A percentile compares a stretch with the other conserved stretches of the same genome.
Evolutionary conservation across 768 basidiomycete species (phyloP).

Genomic region (Amanita molliuscula): DNA sequence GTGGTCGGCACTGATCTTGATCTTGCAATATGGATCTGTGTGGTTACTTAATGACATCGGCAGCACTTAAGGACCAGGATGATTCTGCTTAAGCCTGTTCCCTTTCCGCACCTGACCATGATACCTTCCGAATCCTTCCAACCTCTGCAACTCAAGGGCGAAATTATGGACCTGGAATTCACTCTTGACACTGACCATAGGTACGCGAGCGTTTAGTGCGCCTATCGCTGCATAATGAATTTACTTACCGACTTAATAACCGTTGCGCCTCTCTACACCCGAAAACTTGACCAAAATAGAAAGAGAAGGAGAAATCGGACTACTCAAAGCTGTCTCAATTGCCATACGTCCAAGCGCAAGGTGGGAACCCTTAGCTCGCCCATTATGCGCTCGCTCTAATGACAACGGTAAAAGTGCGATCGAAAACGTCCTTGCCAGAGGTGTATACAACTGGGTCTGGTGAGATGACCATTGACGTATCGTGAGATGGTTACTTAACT

Average conservation of each 20-base stretch:
- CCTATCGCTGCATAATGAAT: constrained; percentile 13
- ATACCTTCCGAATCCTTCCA: constrained; percentile 47
- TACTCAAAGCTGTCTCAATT: constrained; percentile 81
- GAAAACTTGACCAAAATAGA: constrained; percentile 40
- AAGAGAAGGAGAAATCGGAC: constrained; percentile 87
- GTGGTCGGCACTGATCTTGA: constrained; percentile 33
- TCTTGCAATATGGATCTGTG: constrained; percentile 25
- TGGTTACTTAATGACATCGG: constrained; percentile 55
- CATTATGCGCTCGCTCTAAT: constrained; percentile 8
- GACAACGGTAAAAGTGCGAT: constrained; percentile 55
- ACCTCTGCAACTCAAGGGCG: constrained; percentile 60
- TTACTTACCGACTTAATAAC: constrained; percentile 39
- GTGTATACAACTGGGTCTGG: constrained; percentile 84
- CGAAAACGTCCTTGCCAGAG: constrained; percentile 85
- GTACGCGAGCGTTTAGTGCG: constrained; percentile 21
- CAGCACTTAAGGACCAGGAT: constrained; percentile 40
- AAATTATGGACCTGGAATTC: constrained; percentile 72
- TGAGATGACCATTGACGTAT: constrained; percentile 20
- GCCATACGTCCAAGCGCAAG: constrained; percentile 92
- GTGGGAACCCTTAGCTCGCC: constrained; percentile 26
- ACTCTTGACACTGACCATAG: constrained; percentile 61
- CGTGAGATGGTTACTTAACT: background rate
- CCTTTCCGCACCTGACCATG: constrained; percentile 39
- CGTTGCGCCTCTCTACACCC: constrained; percentile 34
- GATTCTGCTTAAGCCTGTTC: constrained; percentile 37